Conservation (phyloP, 768 basidiomycete species). For the Pisolithus microcarpus region DNA sequence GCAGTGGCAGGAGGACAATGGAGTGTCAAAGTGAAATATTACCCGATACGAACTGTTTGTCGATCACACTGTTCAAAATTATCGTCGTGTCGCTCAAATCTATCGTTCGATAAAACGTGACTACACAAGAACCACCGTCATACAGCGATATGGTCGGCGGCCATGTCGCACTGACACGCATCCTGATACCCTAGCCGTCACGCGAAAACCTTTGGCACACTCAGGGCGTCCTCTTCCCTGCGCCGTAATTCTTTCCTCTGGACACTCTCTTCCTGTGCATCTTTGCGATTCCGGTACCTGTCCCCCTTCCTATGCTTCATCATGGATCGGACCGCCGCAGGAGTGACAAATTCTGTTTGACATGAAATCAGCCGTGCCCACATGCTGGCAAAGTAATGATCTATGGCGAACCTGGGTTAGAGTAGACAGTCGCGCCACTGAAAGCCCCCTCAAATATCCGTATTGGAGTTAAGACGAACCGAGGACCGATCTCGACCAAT, state of each 20-base stretch:
- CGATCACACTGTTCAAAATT: too few species aligned
- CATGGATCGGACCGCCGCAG: slow-evolving; percentile 68
- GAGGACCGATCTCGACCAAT: slow-evolving; percentile 95
- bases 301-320: slow-evolving; percentile 65
- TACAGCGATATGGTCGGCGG: too few species aligned
- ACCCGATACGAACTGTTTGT: too few species aligned
- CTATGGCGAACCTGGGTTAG: slow-evolving; percentile 74
- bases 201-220: slow-evolving; percentile 84
- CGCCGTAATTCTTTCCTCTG: slow-evolving; percentile 57
- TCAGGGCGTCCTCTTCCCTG: slow-evolving; percentile 70
- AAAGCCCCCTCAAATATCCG: slow-evolving; percentile 98
- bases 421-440: slow-evolving; percentile 88
- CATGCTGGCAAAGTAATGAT: background rate
- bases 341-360: slow-evolving; percentile 80
- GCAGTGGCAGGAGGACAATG: slow-evolving; percentile 21
- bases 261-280: slow-evolving; percentile 60
- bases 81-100: too few species aligned
- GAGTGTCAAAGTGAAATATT: slow-evolving; percentile 6
- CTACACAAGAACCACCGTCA: too few species aligned
- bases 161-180: too few species aligned
- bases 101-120: too few species aligned
- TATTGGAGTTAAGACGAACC: slow-evolving; percentile 95
- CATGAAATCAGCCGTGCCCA: background rate
- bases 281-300: slow-evolving; percentile 78
- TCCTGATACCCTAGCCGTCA: slow-evolving; percentile 31